A percentile compares a stretch with the other conserved stretches of the same genome.
phyloP scores from a whole-genome alignment of 495 filamentous ascomycete species.

The Aspergillus bertholletiae region DNA sequence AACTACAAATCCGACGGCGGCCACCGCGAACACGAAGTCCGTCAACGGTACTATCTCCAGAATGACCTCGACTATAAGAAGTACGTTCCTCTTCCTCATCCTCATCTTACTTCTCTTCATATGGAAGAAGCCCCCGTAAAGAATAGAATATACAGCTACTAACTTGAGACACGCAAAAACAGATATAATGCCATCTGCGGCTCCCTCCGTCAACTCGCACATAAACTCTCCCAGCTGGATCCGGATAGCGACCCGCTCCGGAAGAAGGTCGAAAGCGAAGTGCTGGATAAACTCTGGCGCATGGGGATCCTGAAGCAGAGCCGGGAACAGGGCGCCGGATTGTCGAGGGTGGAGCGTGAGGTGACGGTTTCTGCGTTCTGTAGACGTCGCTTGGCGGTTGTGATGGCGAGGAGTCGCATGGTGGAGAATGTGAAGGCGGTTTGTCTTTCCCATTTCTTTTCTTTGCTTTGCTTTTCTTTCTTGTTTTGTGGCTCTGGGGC shows the following conservation, averaged over 20 bases:
- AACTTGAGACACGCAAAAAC: too few species aligned
- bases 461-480: constrained; percentile 9
- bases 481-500: constrained; percentile 3
- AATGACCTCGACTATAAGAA: constrained; percentile 80
- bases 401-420: constrained; percentile 88
- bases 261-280: constrained; percentile 71
- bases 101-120: too few species aligned
- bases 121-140: too few species aligned
- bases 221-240: constrained; percentile 72
- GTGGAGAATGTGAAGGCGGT: constrained; percentile 74
- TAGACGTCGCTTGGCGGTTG: constrained; percentile 72
- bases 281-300: constrained; percentile 85
- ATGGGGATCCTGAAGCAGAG: constrained; percentile 79
- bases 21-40: constrained; percentile 77
- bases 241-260: constrained; percentile 74
- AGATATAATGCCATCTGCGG: constrained; percentile 71
- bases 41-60: constrained; percentile 83
- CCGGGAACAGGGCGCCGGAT: constrained; percentile 50
- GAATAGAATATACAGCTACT: too few species aligned
- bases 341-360: constrained; percentile 81
- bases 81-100: too few species aligned
- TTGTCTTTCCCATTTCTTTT: constrained; percentile 16
- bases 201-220: constrained; percentile 80
- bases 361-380: constrained; percentile 84
- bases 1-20: constrained; percentile 84